These are phyloP conservation scores for Dichotomopilus funicola DNA, from an alignment of 2,329 filamentous ascomycete genomes.

Conservation along the genomic window DNA sequence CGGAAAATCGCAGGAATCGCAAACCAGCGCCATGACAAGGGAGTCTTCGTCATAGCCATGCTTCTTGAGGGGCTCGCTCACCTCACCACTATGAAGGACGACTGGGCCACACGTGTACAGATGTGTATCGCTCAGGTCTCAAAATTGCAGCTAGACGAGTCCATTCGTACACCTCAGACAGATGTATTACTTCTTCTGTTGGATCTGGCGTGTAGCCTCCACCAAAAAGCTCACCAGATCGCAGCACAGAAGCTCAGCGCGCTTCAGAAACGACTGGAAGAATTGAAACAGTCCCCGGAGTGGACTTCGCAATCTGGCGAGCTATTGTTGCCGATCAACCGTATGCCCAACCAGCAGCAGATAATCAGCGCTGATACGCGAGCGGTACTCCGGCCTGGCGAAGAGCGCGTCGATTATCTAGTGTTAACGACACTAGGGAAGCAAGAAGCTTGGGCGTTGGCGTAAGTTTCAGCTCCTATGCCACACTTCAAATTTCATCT, in stretches of 20 bases:
- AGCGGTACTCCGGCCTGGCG: conserved; percentile 45
- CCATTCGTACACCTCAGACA: conserved; percentile 59
- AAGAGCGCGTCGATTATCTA: conserved; percentile 46
- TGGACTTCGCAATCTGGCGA: conserved; percentile 44
- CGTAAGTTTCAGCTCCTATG: conserved; percentile 35
- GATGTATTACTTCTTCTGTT: conserved; percentile 59
- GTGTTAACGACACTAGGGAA: conserved; percentile 56
- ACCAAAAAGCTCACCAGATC: conserved; percentile 52
- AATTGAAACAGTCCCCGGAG: conserved; percentile 38
- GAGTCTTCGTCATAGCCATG: conserved; percentile 58
- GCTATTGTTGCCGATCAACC: conserved; percentile 50
- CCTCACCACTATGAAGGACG: conserved; percentile 56
- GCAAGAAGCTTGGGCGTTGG: conserved; percentile 49
- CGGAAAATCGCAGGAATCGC: conserved; percentile 55
- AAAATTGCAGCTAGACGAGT: conserved; percentile 61
- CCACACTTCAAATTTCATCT: conserved; percentile 4
- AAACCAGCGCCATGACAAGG: conserved; percentile 52
- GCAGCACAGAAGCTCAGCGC: conserved; percentile 53
- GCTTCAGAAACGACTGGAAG: conserved; percentile 58
- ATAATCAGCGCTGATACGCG: conserved; percentile 53
- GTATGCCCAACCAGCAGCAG: conserved; percentile 39
- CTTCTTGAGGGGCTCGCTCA: conserved; percentile 65
- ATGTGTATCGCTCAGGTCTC: conserved; percentile 66
- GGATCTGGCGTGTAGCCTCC: conserved; percentile 63
- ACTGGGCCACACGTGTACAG: conserved; percentile 64